Conservation (phyloP, 2,329 filamentous ascomycete genomes). For the Eutypa lata region DNA sequence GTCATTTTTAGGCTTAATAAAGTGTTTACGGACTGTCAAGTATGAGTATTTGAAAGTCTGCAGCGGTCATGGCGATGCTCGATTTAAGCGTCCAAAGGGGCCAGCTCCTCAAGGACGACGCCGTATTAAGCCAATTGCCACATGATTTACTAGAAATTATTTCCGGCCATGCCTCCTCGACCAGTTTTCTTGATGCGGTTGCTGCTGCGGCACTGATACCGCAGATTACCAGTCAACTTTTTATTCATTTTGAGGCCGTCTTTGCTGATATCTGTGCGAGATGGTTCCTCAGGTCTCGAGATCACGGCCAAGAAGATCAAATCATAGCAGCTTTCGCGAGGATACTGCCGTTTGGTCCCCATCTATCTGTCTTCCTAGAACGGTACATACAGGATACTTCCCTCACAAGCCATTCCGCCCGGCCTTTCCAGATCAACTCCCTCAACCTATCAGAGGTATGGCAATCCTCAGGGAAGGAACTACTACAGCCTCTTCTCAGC, state of each 20-base stretch:
- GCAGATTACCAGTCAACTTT: conserved; percentile 68
- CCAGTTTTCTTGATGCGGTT: conserved; percentile 67
- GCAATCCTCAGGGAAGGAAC: conserved; percentile 9
- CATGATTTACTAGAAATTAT: conserved; percentile 67
- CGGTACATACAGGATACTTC: conserved; percentile 33
- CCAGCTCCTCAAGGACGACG: conserved; percentile 54
- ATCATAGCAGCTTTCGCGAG: conserved; percentile 73
- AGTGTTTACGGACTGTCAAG: no score
- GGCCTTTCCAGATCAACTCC: conserved; percentile 24
- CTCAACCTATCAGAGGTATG: conserved; percentile 14
- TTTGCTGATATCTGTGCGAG: conserved; percentile 81
- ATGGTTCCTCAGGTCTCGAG: conserved; percentile 59
- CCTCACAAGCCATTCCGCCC: conserved; percentile 11
- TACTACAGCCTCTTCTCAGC: conserved; percentile 55
- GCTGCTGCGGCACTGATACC: conserved; percentile 67
- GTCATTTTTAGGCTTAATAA: neutral
- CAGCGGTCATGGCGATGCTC: conserved; percentile 48
- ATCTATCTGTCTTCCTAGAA: conserved; percentile 71
- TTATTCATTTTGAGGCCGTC: conserved; percentile 69
- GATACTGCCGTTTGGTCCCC: conserved; percentile 77
- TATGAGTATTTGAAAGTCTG: no score
- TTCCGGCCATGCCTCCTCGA: conserved; percentile 52
- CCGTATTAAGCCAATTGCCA: conserved; percentile 60
- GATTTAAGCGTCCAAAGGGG: conserved; percentile 53
- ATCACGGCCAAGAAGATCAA: conserved; percentile 33